Base-by-base conservation (phyloP, 2,329 filamentous ascomycete species). In the Diaporthe vaccinii region DNA sequence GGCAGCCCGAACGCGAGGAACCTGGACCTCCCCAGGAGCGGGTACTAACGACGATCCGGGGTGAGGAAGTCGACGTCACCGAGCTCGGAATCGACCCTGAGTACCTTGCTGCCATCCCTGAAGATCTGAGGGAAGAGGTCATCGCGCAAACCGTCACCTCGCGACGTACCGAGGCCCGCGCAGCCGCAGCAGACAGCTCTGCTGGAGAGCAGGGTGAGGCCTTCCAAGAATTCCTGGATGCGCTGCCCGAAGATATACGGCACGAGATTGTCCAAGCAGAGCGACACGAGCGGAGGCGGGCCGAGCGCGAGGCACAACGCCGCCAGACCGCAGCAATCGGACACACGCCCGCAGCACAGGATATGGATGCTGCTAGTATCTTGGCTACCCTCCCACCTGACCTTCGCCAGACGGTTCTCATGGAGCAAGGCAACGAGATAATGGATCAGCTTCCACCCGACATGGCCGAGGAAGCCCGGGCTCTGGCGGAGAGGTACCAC, bases 31-130 rank as follows among this genome's bases (percentile, higher is more conserved):
- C 85, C 49, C 88, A 89, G 69, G 86, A 89, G 72, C 93, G 96
- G 65, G 90, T 98, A 41, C 93, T 93, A 79, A 97, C 95, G 22
- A 96, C 91, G 2, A 95, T 99, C 72, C 89, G 96, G 76, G 96
- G 96, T 36, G 93, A 94, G 77, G 92, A 97, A 80, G 91, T 98
- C 72, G 97, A 99, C 82, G 97, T 99, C 67, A 99, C 97, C 0
- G 94, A 95, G 76, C 89, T 99, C 77, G 96, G 96, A 67, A 98
- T 99, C 79, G 97, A 99, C 82, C 91, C 94, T 22, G 96, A 98
- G 74, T 99, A 98, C 84, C 91, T 99, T 9, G 95, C 97, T 75
- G 97, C 96, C n/a, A 87, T 99, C n/a, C 97, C 97, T 0, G 97
- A 99, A 79, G 97, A 99, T 76, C 92, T 98, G 81, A 91, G 97